Evolutionary conservation across 2,329 filamentous ascomycete genomes (phyloP), one percentile per base, ranked within the genome.

Genomic region (Colletotrichum orbiculare): DNA sequence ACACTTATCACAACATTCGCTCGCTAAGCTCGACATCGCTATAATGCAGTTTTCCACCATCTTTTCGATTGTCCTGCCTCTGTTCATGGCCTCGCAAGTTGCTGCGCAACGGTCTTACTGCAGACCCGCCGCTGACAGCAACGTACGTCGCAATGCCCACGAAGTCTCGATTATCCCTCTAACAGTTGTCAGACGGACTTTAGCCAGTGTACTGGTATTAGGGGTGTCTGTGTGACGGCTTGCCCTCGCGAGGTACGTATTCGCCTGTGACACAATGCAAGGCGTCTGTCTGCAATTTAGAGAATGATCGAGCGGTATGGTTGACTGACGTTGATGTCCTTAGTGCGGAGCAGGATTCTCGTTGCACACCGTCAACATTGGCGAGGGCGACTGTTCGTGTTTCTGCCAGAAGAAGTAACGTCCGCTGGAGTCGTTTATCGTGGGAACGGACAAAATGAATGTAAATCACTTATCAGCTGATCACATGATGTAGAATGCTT

Each of bases 291-390:
- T 15, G 12, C 12, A 43, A 6, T 12, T 5, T 15, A 11, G 11
- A 43, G 41, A 15, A 43, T 15, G 12, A n/a, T 4, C 41, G 3
- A 43, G 41, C 15, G 2, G 11, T 13, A 43, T 43, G 13, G 6
- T 15, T 35, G 13, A 4, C 47, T 35, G n/a, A 35, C 33, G 7
- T 13, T 13, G 33, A 6, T 34, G 2, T n/a, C 33, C 2, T 1
- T 8, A 35, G 47, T 49, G 25, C 33, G 47, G 33, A 13, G 47
- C 47, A 9, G 47, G 47, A 13, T 35, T 49, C 25, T 13, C 34
- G 33, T 49, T 49, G 8, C 47, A 49, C 9, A 49, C 11, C 33
- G 47, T 47, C 17, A 47, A 49, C 33, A 49, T 35, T 37, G 47
- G 33, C 6, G 33, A 47, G 15, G 45, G 45, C 45, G 25, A 13